Percentiles rank a stretch among this genome's conserved stretches.
Evolutionary conservation across 768 basidiomycete species (phyloP).

Genomic region (Fibroporia radiculosa): DNA sequence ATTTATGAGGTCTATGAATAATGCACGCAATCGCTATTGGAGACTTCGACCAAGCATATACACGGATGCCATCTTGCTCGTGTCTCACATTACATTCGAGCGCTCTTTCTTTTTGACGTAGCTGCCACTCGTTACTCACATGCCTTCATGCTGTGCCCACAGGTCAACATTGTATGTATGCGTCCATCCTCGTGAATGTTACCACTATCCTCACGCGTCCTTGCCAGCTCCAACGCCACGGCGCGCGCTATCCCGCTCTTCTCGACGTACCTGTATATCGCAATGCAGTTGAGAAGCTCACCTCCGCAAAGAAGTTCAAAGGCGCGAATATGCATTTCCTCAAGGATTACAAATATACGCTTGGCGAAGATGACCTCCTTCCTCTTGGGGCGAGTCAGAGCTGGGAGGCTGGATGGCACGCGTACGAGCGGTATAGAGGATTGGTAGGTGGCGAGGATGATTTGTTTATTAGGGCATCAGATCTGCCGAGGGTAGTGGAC

Average conservation of each 20-base stretch:
- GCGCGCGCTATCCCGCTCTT: conserved; percentile 66
- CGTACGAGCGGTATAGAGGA: conserved; percentile 45
- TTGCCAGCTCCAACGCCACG: conserved; percentile 69
- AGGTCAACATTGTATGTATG: conserved; percentile 55
- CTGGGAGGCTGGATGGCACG: conserved; percentile 41
- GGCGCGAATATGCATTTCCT: conserved; percentile 49
- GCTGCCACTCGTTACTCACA: too few species aligned
- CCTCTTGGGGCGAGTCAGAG: conserved; percentile 61
- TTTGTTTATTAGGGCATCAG: conserved; percentile 48
- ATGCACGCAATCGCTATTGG: too few species aligned
- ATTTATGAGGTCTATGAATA: too few species aligned
- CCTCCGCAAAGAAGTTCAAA: conserved; percentile 35
- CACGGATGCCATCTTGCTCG: neutral
- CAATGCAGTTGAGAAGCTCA: conserved; percentile 45
- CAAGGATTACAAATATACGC: conserved; percentile 45
- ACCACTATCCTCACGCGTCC: neutral
- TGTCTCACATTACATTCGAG: neutral
- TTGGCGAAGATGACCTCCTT: conserved; percentile 53
- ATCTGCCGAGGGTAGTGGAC: conserved; percentile 50
- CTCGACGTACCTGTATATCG: conserved; percentile 36
- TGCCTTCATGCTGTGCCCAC: neutral
- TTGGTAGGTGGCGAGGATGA: conserved; percentile 35
- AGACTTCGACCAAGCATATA: too few species aligned
- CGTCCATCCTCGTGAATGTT: neutral
- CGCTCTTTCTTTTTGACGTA: neutral